Percentiles rank a stretch among this genome's conserved stretches.
These are phyloP conservation scores for Talaromyces albobiverticillius DNA, from an alignment of 2,329 filamentous ascomycete genomes.

Conservation along the genomic window DNA sequence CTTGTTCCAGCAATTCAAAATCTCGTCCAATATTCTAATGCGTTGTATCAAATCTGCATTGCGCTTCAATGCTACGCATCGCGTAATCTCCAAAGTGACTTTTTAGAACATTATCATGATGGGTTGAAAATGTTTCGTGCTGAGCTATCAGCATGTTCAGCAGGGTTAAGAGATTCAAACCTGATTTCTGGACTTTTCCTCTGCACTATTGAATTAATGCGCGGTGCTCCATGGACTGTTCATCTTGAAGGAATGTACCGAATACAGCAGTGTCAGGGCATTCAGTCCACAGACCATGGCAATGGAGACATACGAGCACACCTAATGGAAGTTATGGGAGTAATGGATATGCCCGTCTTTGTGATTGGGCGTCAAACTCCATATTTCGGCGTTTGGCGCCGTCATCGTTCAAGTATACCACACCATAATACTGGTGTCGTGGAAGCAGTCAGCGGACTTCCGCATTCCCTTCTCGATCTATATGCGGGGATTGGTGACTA, in stretches of 20 bases:
- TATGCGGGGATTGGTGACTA: constrained; percentile 24
- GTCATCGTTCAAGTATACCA: constrained; percentile 18
- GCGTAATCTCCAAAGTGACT: constrained; percentile 16
- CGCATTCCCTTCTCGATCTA: constrained; percentile 26
- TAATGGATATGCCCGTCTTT: constrained; percentile 29
- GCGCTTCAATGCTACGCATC: constrained; percentile 26
- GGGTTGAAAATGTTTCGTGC: constrained; percentile 26
- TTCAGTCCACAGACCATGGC: constrained; percentile 4
- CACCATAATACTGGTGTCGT: constrained; percentile 13
- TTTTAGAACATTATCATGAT: constrained; percentile 28
- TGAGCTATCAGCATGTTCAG: constrained; percentile 22
- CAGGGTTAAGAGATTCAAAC: constrained; percentile 25
- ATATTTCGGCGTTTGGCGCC: constrained; percentile 26
- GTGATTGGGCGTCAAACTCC: constrained; percentile 24
- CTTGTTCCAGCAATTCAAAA: constrained; percentile 20
- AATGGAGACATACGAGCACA: constrained; percentile 20
- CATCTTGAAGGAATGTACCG: constrained; percentile 31
- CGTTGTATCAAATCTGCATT: constrained; percentile 28
- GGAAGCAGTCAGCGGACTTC: constrained; percentile 29
- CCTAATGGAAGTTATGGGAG: constrained; percentile 30
- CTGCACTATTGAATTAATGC: constrained; percentile 30
- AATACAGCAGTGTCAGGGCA: constrained; percentile 23
- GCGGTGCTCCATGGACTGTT: constrained; percentile 29
- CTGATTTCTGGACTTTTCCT: constrained; percentile 28
- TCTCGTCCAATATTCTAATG: constrained; percentile 24